phyloP scores from a whole-genome alignment of 768 basidiomycete species.

The Lyophyllum shimeji region DNA sequence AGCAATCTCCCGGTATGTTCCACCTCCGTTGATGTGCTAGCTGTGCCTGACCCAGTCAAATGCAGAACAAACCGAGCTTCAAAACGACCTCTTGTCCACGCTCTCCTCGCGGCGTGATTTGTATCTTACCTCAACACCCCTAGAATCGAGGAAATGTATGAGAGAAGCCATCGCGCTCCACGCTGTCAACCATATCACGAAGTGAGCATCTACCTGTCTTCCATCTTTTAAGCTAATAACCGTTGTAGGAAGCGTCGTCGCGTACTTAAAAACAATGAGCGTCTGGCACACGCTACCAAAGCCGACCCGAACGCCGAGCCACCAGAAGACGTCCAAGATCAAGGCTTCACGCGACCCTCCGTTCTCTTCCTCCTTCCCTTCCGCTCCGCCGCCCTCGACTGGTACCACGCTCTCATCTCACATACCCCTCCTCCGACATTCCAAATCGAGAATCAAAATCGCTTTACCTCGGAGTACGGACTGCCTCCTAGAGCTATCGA shows the following conservation, averaged over 20 bases:
- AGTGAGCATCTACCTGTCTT: constrained; percentile 46
- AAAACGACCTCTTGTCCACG: constrained; percentile 66
- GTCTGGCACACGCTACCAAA: constrained; percentile 72
- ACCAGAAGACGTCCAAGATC: constrained; percentile 85
- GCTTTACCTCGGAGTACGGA: constrained; percentile 82
- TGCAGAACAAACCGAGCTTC: constrained; percentile 52
- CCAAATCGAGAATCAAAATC: constrained; percentile 85
- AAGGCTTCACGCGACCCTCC: constrained; percentile 97
- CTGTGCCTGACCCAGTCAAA: constrained; percentile 3
- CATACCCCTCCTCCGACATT: constrained; percentile 71
- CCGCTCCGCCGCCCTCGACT: constrained; percentile 82
- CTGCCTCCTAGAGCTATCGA: constrained; percentile 79
- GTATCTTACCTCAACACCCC: constrained; percentile 64
- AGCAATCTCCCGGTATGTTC: constrained; percentile 49
- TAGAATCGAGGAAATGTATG: constrained; percentile 60
- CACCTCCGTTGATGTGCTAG: background rate
- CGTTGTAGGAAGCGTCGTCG: constrained; percentile 80
- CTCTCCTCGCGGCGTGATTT: constrained; percentile 75
- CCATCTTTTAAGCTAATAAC: background rate
- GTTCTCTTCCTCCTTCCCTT: constrained; percentile 91
- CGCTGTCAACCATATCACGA: constrained; percentile 84
- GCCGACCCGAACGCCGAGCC: constrained; percentile 48
- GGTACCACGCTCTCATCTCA: constrained; percentile 76
- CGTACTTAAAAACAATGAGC: constrained; percentile 93
- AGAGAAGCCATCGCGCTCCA: constrained; percentile 78